A percentile compares a stretch with the other conserved stretches of the same genome.
phyloP scores from a whole-genome alignment of 2,329 filamentous ascomycete genomes.

The Aspergillus puulaauensis region DNA sequence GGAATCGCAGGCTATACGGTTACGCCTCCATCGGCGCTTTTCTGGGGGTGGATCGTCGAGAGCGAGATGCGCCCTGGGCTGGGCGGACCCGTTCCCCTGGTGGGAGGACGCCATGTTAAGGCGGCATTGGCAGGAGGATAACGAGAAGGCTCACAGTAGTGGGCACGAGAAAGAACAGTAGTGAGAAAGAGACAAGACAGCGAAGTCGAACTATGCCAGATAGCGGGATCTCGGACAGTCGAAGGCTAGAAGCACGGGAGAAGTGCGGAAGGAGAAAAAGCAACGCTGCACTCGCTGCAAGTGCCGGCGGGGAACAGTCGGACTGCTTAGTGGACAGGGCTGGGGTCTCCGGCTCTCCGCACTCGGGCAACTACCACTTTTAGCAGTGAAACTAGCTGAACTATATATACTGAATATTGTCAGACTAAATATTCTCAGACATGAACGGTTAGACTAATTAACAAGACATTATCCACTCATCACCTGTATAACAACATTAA shows the following conservation, averaged over 20 bases:
- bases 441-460: too few relatives aligned
- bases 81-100: constrained; percentile 29
- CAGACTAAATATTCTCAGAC: too few relatives aligned
- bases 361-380: too few relatives aligned
- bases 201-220: too few relatives aligned
- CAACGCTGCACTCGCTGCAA: not conserved
- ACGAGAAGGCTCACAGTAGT: not conserved
- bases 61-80: constrained; percentile 11
- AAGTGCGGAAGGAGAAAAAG: not conserved
- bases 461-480: too few relatives aligned
- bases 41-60: constrained; percentile 15
- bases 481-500: too few relatives aligned
- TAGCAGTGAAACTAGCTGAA: too few relatives aligned
- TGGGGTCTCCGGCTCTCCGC: too few relatives aligned
- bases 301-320: not conserved
- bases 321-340: not conserved
- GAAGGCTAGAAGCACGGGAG: not conserved
- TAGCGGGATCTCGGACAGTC: too few relatives aligned
- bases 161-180: not conserved
- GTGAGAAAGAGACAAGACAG: not conserved
- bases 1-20: constrained; percentile 74
- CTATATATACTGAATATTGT: too few relatives aligned
- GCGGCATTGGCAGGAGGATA: constrained; percentile 23
- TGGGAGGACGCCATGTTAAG: constrained; percentile 33
- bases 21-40: constrained; percentile 39